These are phyloP conservation scores for Fusarium cicatricum DNA, from an alignment of 2,329 filamentous ascomycete species.

Conservation along the genomic window DNA sequence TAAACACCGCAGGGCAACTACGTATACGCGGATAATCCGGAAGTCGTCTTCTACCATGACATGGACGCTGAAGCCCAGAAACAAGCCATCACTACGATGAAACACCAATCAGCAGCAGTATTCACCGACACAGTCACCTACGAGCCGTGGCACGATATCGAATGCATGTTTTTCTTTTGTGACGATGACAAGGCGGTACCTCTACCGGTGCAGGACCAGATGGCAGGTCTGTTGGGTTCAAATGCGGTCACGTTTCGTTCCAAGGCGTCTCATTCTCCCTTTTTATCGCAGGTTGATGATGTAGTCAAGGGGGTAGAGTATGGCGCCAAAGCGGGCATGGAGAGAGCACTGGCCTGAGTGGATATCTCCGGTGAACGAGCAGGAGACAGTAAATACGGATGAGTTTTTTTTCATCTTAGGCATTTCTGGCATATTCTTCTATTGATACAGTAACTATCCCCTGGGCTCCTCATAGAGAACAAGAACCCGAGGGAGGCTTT, in stretches of 20 bases:
- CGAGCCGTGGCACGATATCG: conserved; percentile 43
- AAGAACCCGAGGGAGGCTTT: no score
- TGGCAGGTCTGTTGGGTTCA: conserved; percentile 24
- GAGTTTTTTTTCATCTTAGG: no score
- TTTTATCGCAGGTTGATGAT: conserved; percentile 21
- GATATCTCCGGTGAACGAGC: no score
- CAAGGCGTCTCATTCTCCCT: conserved; percentile 24
- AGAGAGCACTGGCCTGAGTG: background rate
- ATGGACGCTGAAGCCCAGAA: conserved; percentile 18
- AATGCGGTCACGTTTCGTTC: conserved; percentile 13
- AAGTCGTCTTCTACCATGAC: conserved; percentile 41
- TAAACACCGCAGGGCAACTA: conserved; percentile 18
- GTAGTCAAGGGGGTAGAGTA: conserved; percentile 28
- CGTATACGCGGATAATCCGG: conserved; percentile 15
- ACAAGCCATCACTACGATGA: conserved; percentile 14
- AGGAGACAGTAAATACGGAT: no score
- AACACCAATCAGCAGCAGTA: conserved; percentile 24
- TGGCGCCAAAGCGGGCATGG: conserved; percentile 12
- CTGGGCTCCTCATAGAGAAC: no score
- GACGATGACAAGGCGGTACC: conserved; percentile 38
- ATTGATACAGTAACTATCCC: no score
- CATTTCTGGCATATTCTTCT: no score
- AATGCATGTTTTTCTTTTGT: conserved; percentile 38
- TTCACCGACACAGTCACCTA: conserved; percentile 37
- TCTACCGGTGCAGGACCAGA: conserved; percentile 27